Conservation (phyloP, 1,284 basidiomycete genomes). For the Trametes pubescens region DNA sequence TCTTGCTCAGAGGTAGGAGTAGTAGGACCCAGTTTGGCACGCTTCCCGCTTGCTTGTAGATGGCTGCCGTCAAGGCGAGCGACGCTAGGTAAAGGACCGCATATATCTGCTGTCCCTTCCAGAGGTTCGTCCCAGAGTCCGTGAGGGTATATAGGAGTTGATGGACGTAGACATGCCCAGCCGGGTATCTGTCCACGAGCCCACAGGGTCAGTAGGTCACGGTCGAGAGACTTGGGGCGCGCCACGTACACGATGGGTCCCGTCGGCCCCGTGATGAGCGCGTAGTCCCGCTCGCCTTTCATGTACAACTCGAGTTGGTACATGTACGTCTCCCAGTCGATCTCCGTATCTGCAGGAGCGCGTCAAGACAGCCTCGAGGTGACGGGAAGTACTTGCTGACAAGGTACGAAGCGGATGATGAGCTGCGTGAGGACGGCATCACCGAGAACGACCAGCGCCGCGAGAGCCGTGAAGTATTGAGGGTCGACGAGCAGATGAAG, state of each 20-base stretch:
- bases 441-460: constrained; percentile 68
- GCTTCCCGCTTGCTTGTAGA: constrained; percentile 71
- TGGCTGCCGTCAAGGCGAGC: constrained; percentile 67
- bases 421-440: constrained; percentile 81
- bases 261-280: constrained; percentile 88
- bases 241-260: constrained; percentile 89
- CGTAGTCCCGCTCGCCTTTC: constrained; percentile 88
- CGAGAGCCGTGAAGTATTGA: constrained; percentile 71
- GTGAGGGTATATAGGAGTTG: constrained; percentile 76
- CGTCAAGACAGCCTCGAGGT: constrained; percentile 21
- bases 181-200: constrained; percentile 81
- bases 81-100: constrained; percentile 75
- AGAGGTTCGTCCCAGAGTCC: constrained; percentile 66
- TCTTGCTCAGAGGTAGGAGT: constrained; percentile 87
- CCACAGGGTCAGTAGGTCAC: background rate
- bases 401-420: constrained; percentile 82
- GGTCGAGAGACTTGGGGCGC: background rate
- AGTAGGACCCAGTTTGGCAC: constrained; percentile 85
- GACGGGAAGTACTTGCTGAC: constrained; percentile 49
- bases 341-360: constrained; percentile 87
- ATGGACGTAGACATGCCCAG: constrained; percentile 91
- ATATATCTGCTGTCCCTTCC: constrained; percentile 83
- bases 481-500: constrained; percentile 60
- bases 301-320: constrained; percentile 84
- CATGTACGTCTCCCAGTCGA: constrained; percentile 96